Evolutionary conservation across 2,329 filamentous ascomycete genomes (phyloP), one percentile per base, ranked within the genome.

Genomic region (Aspergillus tanneri): DNA sequence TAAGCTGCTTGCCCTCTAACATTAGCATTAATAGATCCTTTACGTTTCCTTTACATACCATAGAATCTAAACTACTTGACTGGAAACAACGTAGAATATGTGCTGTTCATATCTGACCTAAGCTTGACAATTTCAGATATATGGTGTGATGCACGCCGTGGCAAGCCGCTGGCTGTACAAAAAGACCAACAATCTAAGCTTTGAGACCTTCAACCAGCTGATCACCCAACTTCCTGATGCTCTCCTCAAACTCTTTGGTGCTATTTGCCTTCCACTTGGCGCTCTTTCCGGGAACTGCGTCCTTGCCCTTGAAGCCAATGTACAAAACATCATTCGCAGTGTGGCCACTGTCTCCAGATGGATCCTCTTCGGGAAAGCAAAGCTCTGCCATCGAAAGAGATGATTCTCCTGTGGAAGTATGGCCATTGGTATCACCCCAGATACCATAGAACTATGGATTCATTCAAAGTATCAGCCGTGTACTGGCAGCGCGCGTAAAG

Each of bases 381-480:
- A 77, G 69, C 24, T 79, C 78, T 2, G 78, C 82, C 6, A 85
- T 70, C 2, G 79, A 76, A 53, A 85, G 76, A 19, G 78, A 78
- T 0, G 78, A 74, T 55, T 85, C 82, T 27, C 82, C 81, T 0
- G 79, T 74, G 2, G 74, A 72, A 42, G 77, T 75, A 41, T 74
- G 77, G 35, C 80, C 81, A 52, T 85, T 84, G 25, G 76, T 77
- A 53, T 85, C 81, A 16, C 80, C 82, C 81, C 80, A 84, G 40
- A 84, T 67, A 8, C 79, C 81, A 58, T 83, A 84, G 53, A 76
- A 70, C 75, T 78, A 42, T 19, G 21, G 8, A n/a, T n/a, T n/a
- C 25, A 28, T 8, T 28, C 12, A 21, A 19, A 12, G 24, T 3
- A 5, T 11, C 19, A 19, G n/a, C 18, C 22, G 3, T 11, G 18